These are phyloP conservation scores for Cladosporium sp. DNA, from an alignment of 2,329 filamentous ascomycete genomes.

Conservation along the genomic window DNA sequence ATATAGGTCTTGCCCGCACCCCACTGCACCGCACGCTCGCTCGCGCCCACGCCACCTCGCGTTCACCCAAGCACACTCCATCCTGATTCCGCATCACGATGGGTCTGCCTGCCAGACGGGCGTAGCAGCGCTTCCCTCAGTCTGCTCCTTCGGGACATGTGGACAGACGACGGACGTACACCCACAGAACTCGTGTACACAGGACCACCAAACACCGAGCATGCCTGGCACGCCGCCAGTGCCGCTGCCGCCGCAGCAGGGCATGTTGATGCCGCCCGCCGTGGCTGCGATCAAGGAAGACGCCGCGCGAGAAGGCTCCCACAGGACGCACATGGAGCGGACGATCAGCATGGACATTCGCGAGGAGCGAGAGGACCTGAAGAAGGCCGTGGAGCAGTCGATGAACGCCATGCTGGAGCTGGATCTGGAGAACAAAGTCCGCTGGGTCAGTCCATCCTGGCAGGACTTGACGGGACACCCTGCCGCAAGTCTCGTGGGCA, in stretches of 20 bases:
- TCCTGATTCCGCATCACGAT: conserved; percentile 20
- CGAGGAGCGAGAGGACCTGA: conserved; percentile 88
- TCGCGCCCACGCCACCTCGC: conserved; percentile 10
- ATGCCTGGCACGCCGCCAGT: conserved; percentile 25
- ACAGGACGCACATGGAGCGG: conserved; percentile 51
- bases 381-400: conserved; percentile 93
- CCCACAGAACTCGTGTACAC: conserved; percentile 1
- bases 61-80: conserved; percentile 13
- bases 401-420: conserved; percentile 95
- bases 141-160: conserved; percentile 18
- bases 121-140: conserved; percentile 14
- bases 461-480: conserved; percentile 83
- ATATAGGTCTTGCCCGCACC: conserved; percentile 18
- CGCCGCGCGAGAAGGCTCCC: conserved; percentile 30
- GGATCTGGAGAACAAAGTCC: conserved; percentile 82
- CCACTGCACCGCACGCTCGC: conserved; percentile 10
- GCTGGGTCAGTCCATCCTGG: conserved; percentile 98
- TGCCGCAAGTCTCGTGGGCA: conserved; percentile 70
- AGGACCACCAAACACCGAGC: not conserved
- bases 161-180: conserved; percentile 13
- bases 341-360: conserved; percentile 85
- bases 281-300: conserved; percentile 46
- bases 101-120: conserved; percentile 17
- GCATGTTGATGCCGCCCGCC: conserved; percentile 44
- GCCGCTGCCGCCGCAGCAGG: conserved; percentile 22